phyloP scores from a whole-genome alignment of 805 yeast species.

The Candida hispaniensis region DNA sequence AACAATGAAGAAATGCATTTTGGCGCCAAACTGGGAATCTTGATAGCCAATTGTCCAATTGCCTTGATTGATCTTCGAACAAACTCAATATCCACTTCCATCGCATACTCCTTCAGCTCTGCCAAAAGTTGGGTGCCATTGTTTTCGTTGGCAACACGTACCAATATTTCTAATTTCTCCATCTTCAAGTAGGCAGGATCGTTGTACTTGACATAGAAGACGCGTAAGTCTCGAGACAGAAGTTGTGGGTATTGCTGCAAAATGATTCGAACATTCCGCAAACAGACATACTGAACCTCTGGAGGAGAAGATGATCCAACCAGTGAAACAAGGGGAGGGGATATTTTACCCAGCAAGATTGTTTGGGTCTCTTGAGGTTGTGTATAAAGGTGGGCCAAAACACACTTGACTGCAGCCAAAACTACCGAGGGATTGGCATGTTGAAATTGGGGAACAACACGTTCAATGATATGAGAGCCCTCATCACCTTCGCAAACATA shows the following conservation, averaged over 20 bases:
- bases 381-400: conserved; percentile 46
- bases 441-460: conserved; percentile 57
- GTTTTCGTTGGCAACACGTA: conserved; percentile 56
- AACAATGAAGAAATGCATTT: conserved; percentile 51
- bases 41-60: conserved; percentile 79
- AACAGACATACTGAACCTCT: conserved; percentile 71
- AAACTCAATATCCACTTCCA: conserved; percentile 77
- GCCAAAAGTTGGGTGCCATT: conserved; percentile 52
- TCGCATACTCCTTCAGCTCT: conserved; percentile 81
- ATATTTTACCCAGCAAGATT: conserved; percentile 46
- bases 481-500: conserved; percentile 53
- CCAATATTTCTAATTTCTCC: conserved; percentile 80
- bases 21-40: conserved; percentile 49
- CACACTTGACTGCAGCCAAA: conserved; percentile 59
- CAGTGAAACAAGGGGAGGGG: conserved; percentile 56
- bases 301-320: conserved; percentile 77
- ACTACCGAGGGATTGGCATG: conserved; percentile 78
- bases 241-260: conserved; percentile 56
- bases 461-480: conserved; percentile 58
- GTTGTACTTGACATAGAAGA: conserved; percentile 71
- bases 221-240: conserved; percentile 44
- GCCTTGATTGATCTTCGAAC: conserved; percentile 82
- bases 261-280: conserved; percentile 69
- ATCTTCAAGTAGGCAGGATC: conserved; percentile 85
- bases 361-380: conserved; percentile 33